These are phyloP conservation scores for Pulveroboletus frians DNA, from an alignment of 768 basidiomycete genomes.

Conservation along the genomic window DNA sequence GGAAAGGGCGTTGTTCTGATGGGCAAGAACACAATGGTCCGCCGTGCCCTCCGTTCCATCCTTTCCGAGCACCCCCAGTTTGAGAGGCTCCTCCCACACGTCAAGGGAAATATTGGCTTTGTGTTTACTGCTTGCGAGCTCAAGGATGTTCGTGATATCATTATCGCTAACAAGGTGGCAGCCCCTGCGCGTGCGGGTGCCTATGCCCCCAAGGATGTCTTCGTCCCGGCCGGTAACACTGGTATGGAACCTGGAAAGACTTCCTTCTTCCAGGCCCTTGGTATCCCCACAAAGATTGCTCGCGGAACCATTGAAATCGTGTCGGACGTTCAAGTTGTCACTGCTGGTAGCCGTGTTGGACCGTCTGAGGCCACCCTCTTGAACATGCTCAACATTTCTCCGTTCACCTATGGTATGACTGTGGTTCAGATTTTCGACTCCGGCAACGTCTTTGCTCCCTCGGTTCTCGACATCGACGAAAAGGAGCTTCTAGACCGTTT, in stretches of 20 bases:
- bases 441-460: slow-evolving; percentile 86
- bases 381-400: slow-evolving; percentile 99
- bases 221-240: slow-evolving; percentile 93
- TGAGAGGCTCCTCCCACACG: slow-evolving; percentile 92
- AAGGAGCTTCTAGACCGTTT: slow-evolving; percentile 87
- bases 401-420: slow-evolving; percentile 99
- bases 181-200: slow-evolving; percentile 99
- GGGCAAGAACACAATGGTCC: slow-evolving; percentile 99
- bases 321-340: slow-evolving; percentile 92
- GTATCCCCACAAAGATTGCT: slow-evolving; percentile 99
- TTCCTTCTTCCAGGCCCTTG: slow-evolving; percentile 99
- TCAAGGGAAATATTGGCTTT: slow-evolving; percentile 98
- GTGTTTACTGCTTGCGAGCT: slow-evolving; percentile 93
- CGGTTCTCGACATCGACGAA: slow-evolving; percentile 91
- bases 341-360: slow-evolving; percentile 89
- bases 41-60: slow-evolving; percentile 91
- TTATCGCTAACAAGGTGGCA: slow-evolving; percentile 95
- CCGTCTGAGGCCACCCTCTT: slow-evolving; percentile 95
- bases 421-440: slow-evolving; percentile 95
- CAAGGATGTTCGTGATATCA: slow-evolving; percentile 91
- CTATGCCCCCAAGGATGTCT: slow-evolving; percentile 86
- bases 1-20: slow-evolving; percentile 96
- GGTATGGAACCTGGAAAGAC: slow-evolving; percentile 99
- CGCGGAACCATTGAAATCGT: slow-evolving; percentile 99
- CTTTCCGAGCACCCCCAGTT: slow-evolving; percentile 87